Conservation (phyloP, 495 filamentous ascomycete genomes). For the Viridothelium virens region DNA sequence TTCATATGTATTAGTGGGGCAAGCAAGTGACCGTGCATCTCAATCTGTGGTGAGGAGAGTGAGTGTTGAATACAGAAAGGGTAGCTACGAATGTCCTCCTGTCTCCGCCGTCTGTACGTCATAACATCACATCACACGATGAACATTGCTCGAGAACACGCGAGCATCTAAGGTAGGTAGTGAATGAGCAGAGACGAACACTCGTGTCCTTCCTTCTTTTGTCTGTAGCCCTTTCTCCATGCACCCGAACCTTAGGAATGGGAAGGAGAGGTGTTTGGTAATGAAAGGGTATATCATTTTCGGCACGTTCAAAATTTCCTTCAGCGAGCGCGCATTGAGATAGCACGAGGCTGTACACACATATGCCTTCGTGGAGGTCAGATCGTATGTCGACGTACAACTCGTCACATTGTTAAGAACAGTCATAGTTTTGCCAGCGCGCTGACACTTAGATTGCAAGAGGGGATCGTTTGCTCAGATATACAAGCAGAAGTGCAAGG, state of each 20-base stretch:
- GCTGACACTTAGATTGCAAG: not conserved
- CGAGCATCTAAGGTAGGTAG: too few relatives aligned
- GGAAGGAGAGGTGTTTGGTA: conserved; percentile 79
- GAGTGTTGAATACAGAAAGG: not conserved
- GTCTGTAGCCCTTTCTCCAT: conserved; percentile 80
- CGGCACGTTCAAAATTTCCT: conserved; percentile 90
- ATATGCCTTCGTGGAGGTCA: conserved; percentile 59
- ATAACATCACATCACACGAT: not conserved
- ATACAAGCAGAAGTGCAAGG: conserved; percentile 12
- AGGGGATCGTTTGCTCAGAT: too few relatives aligned
- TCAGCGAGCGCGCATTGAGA: conserved; percentile 79
- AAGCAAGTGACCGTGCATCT: not conserved
- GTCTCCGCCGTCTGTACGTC: not conserved
- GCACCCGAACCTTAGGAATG: conserved; percentile 62
- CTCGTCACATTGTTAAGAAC: conserved; percentile 18
- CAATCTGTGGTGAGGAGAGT: too few relatives aligned
- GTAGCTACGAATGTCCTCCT: not conserved
- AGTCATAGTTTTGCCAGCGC: not conserved
- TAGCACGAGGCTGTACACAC: conserved; percentile 96
- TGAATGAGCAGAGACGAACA: too few relatives aligned
- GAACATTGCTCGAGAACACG: not conserved
- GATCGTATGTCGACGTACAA: not conserved
- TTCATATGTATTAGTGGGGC: not conserved
- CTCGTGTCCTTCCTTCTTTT: not conserved
- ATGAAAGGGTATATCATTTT: conserved; percentile 70